Evolutionary conservation across 768 basidiomycete genomes (phyloP), one percentile per base, ranked within the genome.

Genomic region (Tylopilus sp.): DNA sequence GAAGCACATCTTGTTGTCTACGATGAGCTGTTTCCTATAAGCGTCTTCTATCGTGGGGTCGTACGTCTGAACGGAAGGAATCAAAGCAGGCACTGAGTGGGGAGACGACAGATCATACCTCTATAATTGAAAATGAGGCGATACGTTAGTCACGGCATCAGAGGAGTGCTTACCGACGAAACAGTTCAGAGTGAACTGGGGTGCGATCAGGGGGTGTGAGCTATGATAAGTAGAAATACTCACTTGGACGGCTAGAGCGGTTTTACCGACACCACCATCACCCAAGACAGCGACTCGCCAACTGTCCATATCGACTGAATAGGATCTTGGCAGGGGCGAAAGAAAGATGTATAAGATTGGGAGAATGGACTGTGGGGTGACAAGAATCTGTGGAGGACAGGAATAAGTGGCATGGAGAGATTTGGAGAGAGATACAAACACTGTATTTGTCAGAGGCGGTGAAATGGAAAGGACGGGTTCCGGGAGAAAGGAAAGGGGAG

Each of bases 11-110:
- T 86, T 82, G 68, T 93, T 92, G 72, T 96, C 94, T 58, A 97
- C 92, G 52, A 94, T 85, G 62, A 94, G 81, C 69, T 94, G 92
- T 71, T 95, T 96, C 64, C 94, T 83, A 74, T 98, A 97, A 57
- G 93, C 93, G 71, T 97, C 94, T 75, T 98, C 94, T 83, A 98
- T 98, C 63, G 94, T 98, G 52, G 94, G 94, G 76, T 98, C 94
- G 72, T 98, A 98, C 48, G 92, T 92, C 92, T 96, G 59, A 52
- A 36, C 4, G 25, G 48, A 50, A 56, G 43, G 33, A 21, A 37
- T 58, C 24, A 58, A 52, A 34, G 28, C 40, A 60, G 38, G 36
- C 54, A 52, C 36, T 26, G 26, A 22, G 38, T 7, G 22, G 53
- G 56, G 60, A 26, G 49, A 47, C 21, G 10, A 28, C 37, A 40